phyloP scores from a whole-genome alignment of 495 filamentous ascomycete species.

The Parmelia sp. region DNA sequence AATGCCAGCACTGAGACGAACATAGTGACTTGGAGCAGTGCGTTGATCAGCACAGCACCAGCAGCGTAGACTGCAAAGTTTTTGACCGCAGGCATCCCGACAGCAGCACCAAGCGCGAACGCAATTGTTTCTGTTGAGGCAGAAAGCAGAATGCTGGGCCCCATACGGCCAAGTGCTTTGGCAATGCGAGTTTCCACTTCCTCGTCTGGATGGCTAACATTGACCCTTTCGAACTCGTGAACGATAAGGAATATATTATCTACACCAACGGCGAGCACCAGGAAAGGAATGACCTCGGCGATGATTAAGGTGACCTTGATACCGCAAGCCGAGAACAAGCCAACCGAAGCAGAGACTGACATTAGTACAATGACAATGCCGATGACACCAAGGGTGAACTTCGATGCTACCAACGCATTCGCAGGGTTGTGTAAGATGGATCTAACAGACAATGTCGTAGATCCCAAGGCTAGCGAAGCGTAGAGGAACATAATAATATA shows the following conservation, averaged over 20 bases:
- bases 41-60: constrained; percentile 95
- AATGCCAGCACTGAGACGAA: constrained; percentile 86
- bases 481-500: constrained; percentile 99
- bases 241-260: constrained; percentile 99
- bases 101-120: constrained; percentile 85
- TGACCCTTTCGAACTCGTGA: constrained; percentile 94
- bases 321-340: constrained; percentile 80
- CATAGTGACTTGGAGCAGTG: constrained; percentile 89
- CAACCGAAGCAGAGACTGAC: constrained; percentile 92
- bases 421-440: constrained; percentile 74
- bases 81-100: constrained; percentile 93
- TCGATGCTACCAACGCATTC: constrained; percentile 82
- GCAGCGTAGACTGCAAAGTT: constrained; percentile 97
- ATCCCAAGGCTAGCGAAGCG: constrained; percentile 84
- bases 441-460: constrained; percentile 67
- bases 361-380: constrained; percentile 94
- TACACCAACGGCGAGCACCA: constrained; percentile 91
- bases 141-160: constrained; percentile 93
- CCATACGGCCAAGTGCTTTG: constrained; percentile 84
- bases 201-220: constrained; percentile 79
- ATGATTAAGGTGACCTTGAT: constrained; percentile 96
- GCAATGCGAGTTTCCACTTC: constrained; percentile 77
- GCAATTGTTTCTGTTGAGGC: constrained; percentile 88
- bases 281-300: constrained; percentile 95
- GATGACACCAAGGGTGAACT: constrained; percentile 85